Evolutionary conservation across 371 early-diverging fungal species (phyloP).

Genomic region (Choanephora cucurbitarum): DNA sequence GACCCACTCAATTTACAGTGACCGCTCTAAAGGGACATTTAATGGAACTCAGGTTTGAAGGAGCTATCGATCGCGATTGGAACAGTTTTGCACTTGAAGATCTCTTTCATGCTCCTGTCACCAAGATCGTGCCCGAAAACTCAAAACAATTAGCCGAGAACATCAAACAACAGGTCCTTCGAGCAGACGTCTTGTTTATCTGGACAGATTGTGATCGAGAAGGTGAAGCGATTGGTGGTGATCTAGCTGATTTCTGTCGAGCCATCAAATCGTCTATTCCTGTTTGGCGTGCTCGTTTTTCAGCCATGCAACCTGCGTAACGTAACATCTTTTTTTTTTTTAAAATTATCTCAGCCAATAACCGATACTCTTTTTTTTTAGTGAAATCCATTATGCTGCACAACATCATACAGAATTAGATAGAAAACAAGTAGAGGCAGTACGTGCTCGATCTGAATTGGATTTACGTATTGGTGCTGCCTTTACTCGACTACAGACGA

Average conservation of each 20-base stretch:
- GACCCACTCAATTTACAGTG: constrained; percentile 72
- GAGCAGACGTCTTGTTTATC: constrained; percentile 80
- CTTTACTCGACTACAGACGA: constrained; percentile 95
- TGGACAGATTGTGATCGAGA: constrained; percentile 99
- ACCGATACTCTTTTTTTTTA: constrained; percentile 10
- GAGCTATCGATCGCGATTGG: constrained; percentile 63
- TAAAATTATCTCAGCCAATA: not conserved
- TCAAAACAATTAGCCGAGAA: constrained; percentile 64
- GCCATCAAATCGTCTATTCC: constrained; percentile 61
- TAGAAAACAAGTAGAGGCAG: constrained; percentile 82
- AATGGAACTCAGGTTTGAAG: constrained; percentile 65
- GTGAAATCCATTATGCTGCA: constrained; percentile 86
- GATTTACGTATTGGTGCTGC: constrained; percentile 97
- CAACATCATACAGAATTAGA: constrained; percentile 72
- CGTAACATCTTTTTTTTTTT: no score
- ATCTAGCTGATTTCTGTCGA: constrained; percentile 76
- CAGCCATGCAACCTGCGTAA: constrained; percentile 72
- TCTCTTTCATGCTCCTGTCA: constrained; percentile 58
- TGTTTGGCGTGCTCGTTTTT: constrained; percentile 81
- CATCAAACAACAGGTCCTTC: constrained; percentile 61
- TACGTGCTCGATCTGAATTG: constrained; percentile 91
- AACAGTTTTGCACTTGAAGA: constrained; percentile 45
- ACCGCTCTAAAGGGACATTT: constrained; percentile 90
- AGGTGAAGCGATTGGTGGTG: constrained; percentile 98
- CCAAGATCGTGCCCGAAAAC: constrained; percentile 26